phyloP scores from a whole-genome alignment of 495 filamentous ascomycete genomes.

The Lichina pygmaea region DNA sequence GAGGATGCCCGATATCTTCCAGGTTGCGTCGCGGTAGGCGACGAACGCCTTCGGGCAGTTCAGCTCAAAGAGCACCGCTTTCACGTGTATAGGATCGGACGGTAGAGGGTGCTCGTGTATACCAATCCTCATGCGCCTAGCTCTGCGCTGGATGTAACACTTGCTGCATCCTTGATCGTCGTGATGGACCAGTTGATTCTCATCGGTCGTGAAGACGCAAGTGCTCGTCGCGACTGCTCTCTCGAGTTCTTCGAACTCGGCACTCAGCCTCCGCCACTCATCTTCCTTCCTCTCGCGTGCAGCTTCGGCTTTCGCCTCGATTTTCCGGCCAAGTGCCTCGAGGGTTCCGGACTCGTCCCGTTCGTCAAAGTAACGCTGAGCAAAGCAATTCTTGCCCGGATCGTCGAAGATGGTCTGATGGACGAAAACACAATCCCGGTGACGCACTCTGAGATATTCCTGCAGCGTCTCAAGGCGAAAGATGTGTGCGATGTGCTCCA shows the following conservation, averaged over 20 bases:
- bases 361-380: conserved; percentile 16
- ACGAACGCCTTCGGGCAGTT: conserved; percentile 4
- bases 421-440: neutral
- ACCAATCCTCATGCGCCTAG: conserved; percentile 13
- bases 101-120: conserved; percentile 22
- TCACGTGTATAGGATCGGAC: conserved; percentile 2
- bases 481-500: conserved; percentile 17
- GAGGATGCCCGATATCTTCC: conserved; percentile 10
- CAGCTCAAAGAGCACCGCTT: conserved; percentile 7
- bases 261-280: conserved; percentile 14
- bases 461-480: conserved; percentile 20
- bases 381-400: conserved; percentile 15
- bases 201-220: conserved; percentile 13
- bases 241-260: conserved; percentile 4
- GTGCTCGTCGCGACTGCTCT: neutral
- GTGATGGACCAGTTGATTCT: conserved; percentile 9
- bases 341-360: conserved; percentile 6
- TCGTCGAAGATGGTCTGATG: conserved; percentile 18
- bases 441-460: conserved; percentile 16
- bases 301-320: conserved; percentile 9
- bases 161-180: conserved; percentile 11
- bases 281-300: conserved; percentile 12
- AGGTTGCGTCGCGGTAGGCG: conserved; percentile 8
- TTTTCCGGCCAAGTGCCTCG: conserved; percentile 8
- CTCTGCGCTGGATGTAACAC: conserved; percentile 8